phyloP scores from a whole-genome alignment of 2,329 filamentous ascomycete genomes.

The Talaromyces marneffei region DNA sequence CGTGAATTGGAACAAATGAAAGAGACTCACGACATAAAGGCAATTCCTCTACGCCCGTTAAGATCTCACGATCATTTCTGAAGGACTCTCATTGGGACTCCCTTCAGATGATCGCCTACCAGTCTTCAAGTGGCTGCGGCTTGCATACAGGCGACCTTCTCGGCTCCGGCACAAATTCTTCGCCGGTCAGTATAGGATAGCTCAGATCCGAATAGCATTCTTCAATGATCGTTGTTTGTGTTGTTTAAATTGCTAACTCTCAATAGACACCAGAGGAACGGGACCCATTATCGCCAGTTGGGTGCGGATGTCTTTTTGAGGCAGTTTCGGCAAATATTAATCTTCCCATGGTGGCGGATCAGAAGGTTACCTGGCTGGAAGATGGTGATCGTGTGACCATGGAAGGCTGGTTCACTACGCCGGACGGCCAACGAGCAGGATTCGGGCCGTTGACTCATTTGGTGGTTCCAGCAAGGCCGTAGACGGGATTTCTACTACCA shows the following conservation, averaged over 20 bases:
- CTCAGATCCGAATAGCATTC: background rate
- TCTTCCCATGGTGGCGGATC: background rate
- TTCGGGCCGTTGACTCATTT: background rate
- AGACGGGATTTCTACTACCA: background rate
- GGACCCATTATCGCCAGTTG: background rate
- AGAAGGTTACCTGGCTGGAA: background rate
- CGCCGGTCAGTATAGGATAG: background rate
- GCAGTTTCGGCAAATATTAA: background rate
- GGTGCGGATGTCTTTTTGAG: conserved; percentile 7
- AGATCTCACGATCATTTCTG: background rate
- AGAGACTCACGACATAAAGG: background rate
- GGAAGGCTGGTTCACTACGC: conserved; percentile 8
- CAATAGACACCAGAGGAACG: background rate
- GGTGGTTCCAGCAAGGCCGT: background rate
- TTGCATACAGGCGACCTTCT: conserved; percentile 7
- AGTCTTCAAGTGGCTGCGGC: conserved; percentile 4
- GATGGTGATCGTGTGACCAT: conserved; percentile 1
- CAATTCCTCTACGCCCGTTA: background rate
- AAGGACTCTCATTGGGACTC: conserved; percentile 8
- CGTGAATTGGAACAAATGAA: background rate
- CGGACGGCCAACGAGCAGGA: background rate
- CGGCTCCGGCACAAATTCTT: conserved; percentile 6
- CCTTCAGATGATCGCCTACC: conserved; percentile 9
- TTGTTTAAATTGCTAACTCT: background rate
- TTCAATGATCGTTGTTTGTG: background rate